These are phyloP conservation scores for Clonostachys sp. DNA, from an alignment of 2,329 filamentous ascomycete genomes.

Conservation along the genomic window DNA sequence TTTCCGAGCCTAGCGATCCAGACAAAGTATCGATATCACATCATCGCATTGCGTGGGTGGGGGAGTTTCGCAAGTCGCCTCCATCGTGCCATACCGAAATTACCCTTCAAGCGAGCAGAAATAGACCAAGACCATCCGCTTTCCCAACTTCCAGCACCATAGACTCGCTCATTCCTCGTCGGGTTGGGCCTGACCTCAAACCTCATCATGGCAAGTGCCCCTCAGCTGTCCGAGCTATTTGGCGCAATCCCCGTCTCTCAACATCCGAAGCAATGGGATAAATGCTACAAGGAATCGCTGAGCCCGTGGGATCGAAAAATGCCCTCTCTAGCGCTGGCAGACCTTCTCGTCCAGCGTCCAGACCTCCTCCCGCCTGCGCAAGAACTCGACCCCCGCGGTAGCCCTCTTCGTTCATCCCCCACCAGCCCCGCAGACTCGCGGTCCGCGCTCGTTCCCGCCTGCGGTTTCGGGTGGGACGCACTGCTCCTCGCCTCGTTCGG, in stretches of 20 bases:
- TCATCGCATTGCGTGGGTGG: no score
- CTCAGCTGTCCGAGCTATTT: constrained; percentile 15
- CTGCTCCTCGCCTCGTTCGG: constrained; percentile 69
- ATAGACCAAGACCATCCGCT: no score
- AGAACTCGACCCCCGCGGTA: constrained; percentile 19
- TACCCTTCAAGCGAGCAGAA: no score
- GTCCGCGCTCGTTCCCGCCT: constrained; percentile 71
- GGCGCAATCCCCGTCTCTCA: constrained; percentile 19
- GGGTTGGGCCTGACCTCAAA: no score
- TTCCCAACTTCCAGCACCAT: no score
- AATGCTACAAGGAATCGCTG: constrained; percentile 36
- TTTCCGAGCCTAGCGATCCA: no score
- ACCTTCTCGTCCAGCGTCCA: constrained; percentile 39
- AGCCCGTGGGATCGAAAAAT: constrained; percentile 54
- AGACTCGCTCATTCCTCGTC: no score
- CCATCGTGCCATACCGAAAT: no score
- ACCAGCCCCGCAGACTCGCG: constrained; percentile 14
- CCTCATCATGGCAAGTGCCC: background rate
- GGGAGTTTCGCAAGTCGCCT: no score
- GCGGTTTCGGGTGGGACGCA: constrained; percentile 78
- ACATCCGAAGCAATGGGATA: constrained; percentile 38
- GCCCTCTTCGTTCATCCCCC: constrained; percentile 12
- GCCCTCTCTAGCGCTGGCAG: constrained; percentile 47
- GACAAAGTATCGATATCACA: no score
- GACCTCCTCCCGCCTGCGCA: constrained; percentile 35